Evolutionary conservation across 2,329 filamentous ascomycete genomes (phyloP), one percentile per base, ranked within the genome.

Genomic region (Xylariaceae sp.): DNA sequence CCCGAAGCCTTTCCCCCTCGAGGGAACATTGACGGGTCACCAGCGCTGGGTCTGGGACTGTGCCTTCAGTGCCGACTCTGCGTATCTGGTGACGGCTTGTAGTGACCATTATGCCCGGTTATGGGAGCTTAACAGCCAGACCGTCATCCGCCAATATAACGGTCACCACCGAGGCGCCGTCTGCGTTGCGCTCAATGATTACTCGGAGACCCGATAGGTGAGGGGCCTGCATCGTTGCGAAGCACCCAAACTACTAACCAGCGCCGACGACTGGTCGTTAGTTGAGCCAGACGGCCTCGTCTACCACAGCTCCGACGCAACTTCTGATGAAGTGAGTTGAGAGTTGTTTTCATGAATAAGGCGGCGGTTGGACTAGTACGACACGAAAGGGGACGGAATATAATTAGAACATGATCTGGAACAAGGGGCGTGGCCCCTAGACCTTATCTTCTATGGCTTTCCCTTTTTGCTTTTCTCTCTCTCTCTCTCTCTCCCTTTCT

Each of bases 1-100:
- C n/a, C 71, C 77, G 6, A 81, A 78, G 70, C 86, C 78, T 42
- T 94, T 89, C 63, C 87, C 86, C 7, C 81, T 95, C 26, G 89
- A 96, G 72, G 91, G 90, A 2, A 95, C 90, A 1, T 81, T 96
- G 1, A 88, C 88, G 27, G 89, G 88, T 52, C 91, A 96, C 72
- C 91, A 96, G 73, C 85, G 91, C 51, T 96, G 91, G 91, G 91
- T 96, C 1, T 96, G 91, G 91, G 91, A 96, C 71, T 96, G 91
- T 67, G 91, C 91, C 0, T 96, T 96, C 73, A 92, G 88, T 58
- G 91, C 91, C 30, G 91, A 96, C 70, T 91, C 87, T 35, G 91
- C 91, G 0, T 96, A 96, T 67, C 77, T 96, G 5, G 91, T 96
- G 9, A 96, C 91, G 0, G 91, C 91, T 4, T 96, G 90, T 69